A percentile compares a stretch with the other conserved stretches of the same genome.
phyloP scores from a whole-genome alignment of 2,329 filamentous ascomycete species.

The Aschersonia sp. region DNA sequence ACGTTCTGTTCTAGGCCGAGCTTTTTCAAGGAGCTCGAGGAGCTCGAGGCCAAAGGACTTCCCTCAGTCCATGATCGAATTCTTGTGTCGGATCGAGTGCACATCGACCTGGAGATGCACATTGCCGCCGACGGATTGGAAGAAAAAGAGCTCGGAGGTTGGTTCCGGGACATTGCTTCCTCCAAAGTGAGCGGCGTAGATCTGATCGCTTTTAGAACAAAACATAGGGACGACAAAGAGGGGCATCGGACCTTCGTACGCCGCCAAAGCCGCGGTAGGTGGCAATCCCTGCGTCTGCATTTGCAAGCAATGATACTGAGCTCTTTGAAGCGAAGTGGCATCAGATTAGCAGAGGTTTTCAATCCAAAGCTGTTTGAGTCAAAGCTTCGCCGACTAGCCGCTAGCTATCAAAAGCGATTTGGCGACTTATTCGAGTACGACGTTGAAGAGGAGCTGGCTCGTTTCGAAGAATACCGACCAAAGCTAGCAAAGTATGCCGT shows the following conservation, averaged over 20 bases:
- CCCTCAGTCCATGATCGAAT: constrained; percentile 27
- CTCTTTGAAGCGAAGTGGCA: constrained; percentile 39
- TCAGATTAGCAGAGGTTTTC: constrained; percentile 55
- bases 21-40: constrained; percentile 26
- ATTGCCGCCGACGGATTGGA: constrained; percentile 56
- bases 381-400: constrained; percentile 47
- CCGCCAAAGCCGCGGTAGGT: constrained; percentile 8
- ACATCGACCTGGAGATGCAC: constrained; percentile 52
- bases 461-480: constrained; percentile 42
- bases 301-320: neutral
- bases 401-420: constrained; percentile 49
- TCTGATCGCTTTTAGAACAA: constrained; percentile 1
- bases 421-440: constrained; percentile 50
- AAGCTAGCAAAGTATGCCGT: constrained; percentile 38
- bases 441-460: constrained; percentile 49
- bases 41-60: constrained; percentile 17
- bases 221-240: neutral
- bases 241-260: constrained; percentile 7
- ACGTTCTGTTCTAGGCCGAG: constrained; percentile 8
- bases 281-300: neutral
- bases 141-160: constrained; percentile 32
- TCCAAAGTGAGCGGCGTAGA: neutral
- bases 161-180: constrained; percentile 3
- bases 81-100: constrained; percentile 47
- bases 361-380: constrained; percentile 49